These are phyloP conservation scores for Telfairia occidentalis DNA, from an alignment of 331 rosid species.

Conservation along the genomic window DNA sequence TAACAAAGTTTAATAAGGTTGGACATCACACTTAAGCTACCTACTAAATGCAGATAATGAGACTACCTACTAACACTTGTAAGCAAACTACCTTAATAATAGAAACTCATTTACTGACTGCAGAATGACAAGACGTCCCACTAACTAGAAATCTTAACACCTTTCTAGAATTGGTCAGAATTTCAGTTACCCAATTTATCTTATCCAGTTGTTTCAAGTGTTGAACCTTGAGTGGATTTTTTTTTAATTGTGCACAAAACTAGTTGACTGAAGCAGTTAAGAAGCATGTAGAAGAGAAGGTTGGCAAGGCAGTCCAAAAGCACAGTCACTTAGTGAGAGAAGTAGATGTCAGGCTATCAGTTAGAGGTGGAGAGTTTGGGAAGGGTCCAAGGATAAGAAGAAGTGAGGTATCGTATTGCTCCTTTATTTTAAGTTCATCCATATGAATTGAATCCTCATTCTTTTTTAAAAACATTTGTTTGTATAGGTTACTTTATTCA, in stretches of 20 bases:
- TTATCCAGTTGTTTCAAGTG: neutral
- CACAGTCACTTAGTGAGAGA: constrained; percentile 82
- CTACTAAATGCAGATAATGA: neutral
- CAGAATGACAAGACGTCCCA: neutral
- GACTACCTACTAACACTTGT: neutral
- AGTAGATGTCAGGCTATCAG: constrained; percentile 81
- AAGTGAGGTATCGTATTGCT: constrained; percentile 51
- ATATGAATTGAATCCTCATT: neutral
- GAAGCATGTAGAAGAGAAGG: constrained; percentile 80
- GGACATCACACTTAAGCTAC: neutral
- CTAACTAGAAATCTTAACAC: neutral
- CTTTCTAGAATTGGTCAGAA: neutral
- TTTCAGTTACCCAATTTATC: neutral
- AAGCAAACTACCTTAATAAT: neutral
- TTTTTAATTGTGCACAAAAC: neutral
- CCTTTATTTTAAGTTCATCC: neutral
- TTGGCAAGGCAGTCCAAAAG: constrained; percentile 76
- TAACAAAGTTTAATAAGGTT: neutral
- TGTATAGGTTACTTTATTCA: constrained; percentile 61
- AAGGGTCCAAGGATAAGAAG: constrained; percentile 65
- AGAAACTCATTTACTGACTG: neutral
- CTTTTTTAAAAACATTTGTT: neutral
- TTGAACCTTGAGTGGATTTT: neutral
- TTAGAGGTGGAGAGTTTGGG: constrained; percentile 86
- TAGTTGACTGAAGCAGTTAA: constrained; percentile 68